Base-by-base conservation (phyloP, 805 yeast species). In the Lipomyces lipofer region DNA sequence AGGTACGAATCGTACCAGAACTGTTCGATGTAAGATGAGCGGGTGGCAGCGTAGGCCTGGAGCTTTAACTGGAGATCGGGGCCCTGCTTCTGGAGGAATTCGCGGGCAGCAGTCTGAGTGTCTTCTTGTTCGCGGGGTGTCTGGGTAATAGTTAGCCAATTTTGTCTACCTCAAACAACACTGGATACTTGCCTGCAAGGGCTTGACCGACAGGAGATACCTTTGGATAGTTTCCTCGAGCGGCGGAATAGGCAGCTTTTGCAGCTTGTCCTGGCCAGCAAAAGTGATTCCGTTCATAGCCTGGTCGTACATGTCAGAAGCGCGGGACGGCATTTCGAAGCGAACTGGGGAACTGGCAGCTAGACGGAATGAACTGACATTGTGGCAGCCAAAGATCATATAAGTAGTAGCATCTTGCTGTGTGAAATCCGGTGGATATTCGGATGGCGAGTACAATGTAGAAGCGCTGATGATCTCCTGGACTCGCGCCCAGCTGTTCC, bases 1-100 rank as follows among this genome's bases (percentile, higher is more conserved):
- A 90, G 75, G 69, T 90, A 90, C 1, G 96, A 82, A 67, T 90
- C 97, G 70, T 81, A 90, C 97, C 97, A 90, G 69, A 90, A 90
- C 69, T 90, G 95, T 71, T 90, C 97, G 59, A 90, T 90, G 69
- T 86, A 90, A 1, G 95, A 85, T 47, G 86, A 82, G 58, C 88
- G 74, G 13, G 83, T 73, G 47, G 79, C 76, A 4, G 85, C 72
- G 66, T 85, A 88, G 47, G 77, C 78, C 15, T 83, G 74, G 49
- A 90, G 75, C 62, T 81, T 83, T 25, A 77, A 72, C 66, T 90
- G 95, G 48, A 81, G 78, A 51, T 73, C 74, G 49, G 81, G 81
- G 19, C 77, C 89, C 68, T 71, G 76, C 65, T 78, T 71, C 52
- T 77, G 72, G 54, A 87, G 67, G 70, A 86, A 83, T 59, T 73